These are phyloP conservation scores for Chalara sp. DNA, from an alignment of 2,329 filamentous ascomycete species.

Conservation along the genomic window DNA sequence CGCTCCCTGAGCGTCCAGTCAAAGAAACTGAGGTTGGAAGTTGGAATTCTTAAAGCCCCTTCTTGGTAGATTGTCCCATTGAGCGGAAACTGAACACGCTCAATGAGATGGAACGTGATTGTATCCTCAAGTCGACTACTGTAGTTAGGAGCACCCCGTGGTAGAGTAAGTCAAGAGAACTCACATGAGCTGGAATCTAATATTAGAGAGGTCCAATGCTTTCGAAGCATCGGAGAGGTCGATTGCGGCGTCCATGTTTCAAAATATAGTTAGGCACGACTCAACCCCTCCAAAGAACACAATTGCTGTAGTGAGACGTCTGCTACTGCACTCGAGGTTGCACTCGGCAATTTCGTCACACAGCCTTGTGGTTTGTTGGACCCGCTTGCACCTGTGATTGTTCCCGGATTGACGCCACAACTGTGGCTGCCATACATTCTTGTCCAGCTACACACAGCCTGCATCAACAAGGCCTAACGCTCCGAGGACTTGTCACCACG, in stretches of 20 bases:
- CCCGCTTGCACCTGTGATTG: too few relatives aligned
- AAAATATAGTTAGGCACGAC: background rate
- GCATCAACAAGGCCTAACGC: too few relatives aligned
- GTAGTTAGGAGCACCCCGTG: background rate
- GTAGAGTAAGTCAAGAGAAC: constrained; percentile 21
- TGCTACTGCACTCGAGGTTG: too few relatives aligned
- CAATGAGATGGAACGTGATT: constrained; percentile 94
- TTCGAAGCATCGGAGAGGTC: constrained; percentile 79
- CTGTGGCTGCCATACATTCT: too few relatives aligned
- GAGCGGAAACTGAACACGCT: constrained; percentile 93
- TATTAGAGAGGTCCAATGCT: constrained; percentile 83
- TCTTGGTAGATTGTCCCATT: constrained; percentile 82
- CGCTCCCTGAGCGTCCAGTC: constrained; percentile 92
- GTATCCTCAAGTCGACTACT: constrained; percentile 89
- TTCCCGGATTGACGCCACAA: too few relatives aligned
- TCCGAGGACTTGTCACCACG: too few relatives aligned
- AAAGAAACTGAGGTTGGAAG: constrained; percentile 70
- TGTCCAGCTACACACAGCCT: too few relatives aligned
- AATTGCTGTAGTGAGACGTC: too few relatives aligned
- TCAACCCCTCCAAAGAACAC: too few relatives aligned
- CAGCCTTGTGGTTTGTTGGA: background rate
- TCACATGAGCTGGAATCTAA: constrained; percentile 90
- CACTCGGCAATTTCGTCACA: background rate
- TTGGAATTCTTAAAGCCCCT: constrained; percentile 72
- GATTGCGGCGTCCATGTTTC: constrained; percentile 78